A percentile compares a stretch with the other conserved stretches of the same genome.
These are phyloP conservation scores for Penicillium sp. DNA, from an alignment of 2,329 filamentous ascomycete genomes.

Conservation along the genomic window DNA sequence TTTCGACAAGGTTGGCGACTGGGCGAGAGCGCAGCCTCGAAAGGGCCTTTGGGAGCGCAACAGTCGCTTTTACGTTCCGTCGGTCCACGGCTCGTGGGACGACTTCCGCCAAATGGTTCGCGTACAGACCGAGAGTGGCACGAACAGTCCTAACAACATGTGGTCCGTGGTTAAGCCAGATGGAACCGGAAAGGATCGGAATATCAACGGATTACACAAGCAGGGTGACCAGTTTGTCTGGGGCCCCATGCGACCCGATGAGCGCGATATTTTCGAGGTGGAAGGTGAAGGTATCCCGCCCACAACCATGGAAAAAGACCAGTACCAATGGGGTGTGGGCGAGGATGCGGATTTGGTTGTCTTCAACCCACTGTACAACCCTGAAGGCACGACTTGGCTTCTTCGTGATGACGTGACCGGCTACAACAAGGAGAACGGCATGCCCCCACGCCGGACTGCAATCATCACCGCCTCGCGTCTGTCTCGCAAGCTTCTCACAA, in stretches of 20 bases:
- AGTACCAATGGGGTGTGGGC: conserved; percentile 80
- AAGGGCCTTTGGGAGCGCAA: conserved; percentile 82
- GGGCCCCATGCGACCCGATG: conserved; percentile 73
- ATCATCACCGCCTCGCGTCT: conserved; percentile 88
- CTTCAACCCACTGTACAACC: conserved; percentile 88
- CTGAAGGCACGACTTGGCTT: conserved; percentile 80
- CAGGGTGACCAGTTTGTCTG: conserved; percentile 68
- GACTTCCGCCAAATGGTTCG: conserved; percentile 76
- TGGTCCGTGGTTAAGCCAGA: conserved; percentile 55
- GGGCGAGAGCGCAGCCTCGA: conserved; percentile 70
- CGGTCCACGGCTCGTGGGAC: conserved; percentile 74
- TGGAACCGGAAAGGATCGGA: conserved; percentile 20
- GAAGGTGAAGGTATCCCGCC: conserved; percentile 74
- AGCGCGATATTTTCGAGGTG: conserved; percentile 69
- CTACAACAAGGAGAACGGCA: conserved; percentile 65
- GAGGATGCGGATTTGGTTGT: conserved; percentile 92
- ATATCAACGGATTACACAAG: conserved; percentile 20
- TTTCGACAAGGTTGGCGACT: conserved; percentile 66
- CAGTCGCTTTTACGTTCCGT: conserved; percentile 73
- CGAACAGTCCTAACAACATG: conserved; percentile 64
- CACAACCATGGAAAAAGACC: conserved; percentile 71
- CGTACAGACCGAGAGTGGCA: conserved; percentile 71
- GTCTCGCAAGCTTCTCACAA: conserved; percentile 72
- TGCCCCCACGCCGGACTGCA: conserved; percentile 71
- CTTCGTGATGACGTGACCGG: conserved; percentile 81